Evolutionary conservation across 176 grass and related monocot species (phyloP).

Genomic region (Canna indica): DNA sequence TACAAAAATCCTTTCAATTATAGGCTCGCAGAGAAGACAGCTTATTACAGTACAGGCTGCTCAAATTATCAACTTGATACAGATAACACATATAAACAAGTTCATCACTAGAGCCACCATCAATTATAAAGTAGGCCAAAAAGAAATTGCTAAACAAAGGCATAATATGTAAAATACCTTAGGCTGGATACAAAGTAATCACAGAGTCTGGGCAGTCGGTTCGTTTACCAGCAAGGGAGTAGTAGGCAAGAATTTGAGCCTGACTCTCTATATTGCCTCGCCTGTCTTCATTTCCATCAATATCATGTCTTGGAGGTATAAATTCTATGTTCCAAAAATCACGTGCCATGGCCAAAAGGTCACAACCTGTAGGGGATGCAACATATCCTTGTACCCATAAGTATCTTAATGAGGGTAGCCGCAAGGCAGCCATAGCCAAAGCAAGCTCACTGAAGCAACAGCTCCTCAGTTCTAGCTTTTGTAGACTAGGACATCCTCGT

Average conservation of each 20-base stretch:
- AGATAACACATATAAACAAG: neutral
- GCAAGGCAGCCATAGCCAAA: conserved; percentile 57
- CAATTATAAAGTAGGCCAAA: neutral
- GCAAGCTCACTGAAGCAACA: conserved; percentile 74
- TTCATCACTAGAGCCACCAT: neutral
- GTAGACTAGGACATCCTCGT: conserved; percentile 60
- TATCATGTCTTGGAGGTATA: conserved; percentile 34
- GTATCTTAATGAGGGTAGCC: conserved; percentile 65
- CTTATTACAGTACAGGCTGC: conserved; percentile 13
- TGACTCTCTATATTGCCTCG: conserved; percentile 29
- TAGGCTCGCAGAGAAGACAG: conserved; percentile 7
- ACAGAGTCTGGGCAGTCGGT: conserved; percentile 61
- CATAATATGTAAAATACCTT: neutral
- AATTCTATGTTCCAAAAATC: conserved; percentile 97
- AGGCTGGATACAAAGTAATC: conserved; percentile 40
- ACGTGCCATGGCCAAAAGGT: conserved; percentile 65
- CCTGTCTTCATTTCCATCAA: neutral
- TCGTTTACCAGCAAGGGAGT: conserved; percentile 77
- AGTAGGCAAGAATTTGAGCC: conserved; percentile 89
- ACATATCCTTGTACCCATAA: conserved; percentile 94
- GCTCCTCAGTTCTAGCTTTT: conserved; percentile 88
- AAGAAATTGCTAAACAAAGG: neutral
- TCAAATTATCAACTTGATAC: conserved; percentile 9
- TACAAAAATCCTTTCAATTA: neutral
- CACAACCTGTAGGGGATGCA: conserved; percentile 44